Evolutionary conservation across 169 alveolate species (phyloP), one percentile per base, ranked within the genome.

Genomic region (Cystoisospora suis): DNA sequence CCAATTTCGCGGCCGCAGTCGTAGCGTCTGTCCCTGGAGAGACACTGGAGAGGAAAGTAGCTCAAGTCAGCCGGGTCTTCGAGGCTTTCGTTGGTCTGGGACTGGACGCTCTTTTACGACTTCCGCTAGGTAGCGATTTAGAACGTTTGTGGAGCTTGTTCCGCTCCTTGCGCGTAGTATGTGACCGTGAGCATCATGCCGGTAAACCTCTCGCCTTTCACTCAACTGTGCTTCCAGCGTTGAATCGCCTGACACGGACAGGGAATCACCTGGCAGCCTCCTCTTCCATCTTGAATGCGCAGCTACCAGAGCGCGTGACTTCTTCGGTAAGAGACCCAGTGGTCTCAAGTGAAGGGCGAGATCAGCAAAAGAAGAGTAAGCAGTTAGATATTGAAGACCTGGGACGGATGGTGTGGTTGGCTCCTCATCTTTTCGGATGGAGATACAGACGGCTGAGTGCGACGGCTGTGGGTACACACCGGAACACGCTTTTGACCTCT

Each of bases 401-500:
- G 2, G 83, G 42, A 2, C 83, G 83, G 34, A 34, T 72, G 56
- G 34, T 72, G n/a, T 72, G 83, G 83, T 53, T 72, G 32, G 83
- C 83, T 3, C 83, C 83, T 17, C 83, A 38, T 53, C 83, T 72
- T 38, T 34, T 72, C 34, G 83, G 36, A 29, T 72, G 83, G 83
- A 46, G 83, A 9, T 38, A 12, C 5, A 23, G 83, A 38, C 47
- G 32, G 6, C 15, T 36, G 58, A 72, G 42, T 29, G 3, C 58
- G 40, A 2, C 58, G 34, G 56, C 53, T 12, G 83, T 12, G 46
- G 4, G 36, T 4, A 7, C 36, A 12, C 42, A 20, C 23, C 77
- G 77, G 5, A 34, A 46, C 15, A 34, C 83, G 9, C 83, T 72
- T 38, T 23, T 38, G 56, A 27, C 83, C 29, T 72, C 83, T 46